Conservation (phyloP, 75 land plant genomes). For the Cupressus sempervirens region DNA sequence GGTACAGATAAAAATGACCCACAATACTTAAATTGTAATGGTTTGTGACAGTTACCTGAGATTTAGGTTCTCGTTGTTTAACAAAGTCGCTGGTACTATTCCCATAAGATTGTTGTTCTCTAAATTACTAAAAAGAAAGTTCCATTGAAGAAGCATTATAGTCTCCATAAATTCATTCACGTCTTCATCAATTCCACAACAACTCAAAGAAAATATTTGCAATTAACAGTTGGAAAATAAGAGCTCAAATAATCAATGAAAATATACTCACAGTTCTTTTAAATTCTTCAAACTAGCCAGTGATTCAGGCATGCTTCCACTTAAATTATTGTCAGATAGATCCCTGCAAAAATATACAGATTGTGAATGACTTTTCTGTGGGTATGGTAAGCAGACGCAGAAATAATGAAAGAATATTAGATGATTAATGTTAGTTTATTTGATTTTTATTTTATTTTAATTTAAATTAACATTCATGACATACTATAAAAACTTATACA, state of each 20-base stretch:
- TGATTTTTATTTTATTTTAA: no score
- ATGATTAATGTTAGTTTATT: no score
- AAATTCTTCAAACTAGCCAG: slow-evolving; percentile 11
- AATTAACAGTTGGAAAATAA: no score
- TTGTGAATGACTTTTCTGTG: no score
- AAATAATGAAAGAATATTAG: no score
- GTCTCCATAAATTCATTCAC: no score
- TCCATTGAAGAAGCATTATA: no score
- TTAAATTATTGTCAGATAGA: slow-evolving; percentile 28
- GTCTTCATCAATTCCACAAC: neutral
- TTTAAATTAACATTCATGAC: no score
- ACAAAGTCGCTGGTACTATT: slow-evolving; percentile 17
- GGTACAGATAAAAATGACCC: no score
- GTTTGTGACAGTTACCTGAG: neutral
- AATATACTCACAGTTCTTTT: slow-evolving; percentile 3
- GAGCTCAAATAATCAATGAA: no score
- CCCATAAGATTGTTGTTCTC: slow-evolving; percentile 19
- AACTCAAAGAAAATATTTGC: neutral
- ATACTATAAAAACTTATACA: no score
- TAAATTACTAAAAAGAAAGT: slow-evolving; percentile 11
- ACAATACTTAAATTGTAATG: neutral
- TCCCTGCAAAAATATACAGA: slow-evolving; percentile 14
- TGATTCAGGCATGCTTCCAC: slow-evolving; percentile 24
- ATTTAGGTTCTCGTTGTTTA: slow-evolving; percentile 7
- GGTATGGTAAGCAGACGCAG: no score